Evolutionary conservation across 805 yeast species (phyloP).

Genomic region (Myxozyma melibiosi): DNA sequence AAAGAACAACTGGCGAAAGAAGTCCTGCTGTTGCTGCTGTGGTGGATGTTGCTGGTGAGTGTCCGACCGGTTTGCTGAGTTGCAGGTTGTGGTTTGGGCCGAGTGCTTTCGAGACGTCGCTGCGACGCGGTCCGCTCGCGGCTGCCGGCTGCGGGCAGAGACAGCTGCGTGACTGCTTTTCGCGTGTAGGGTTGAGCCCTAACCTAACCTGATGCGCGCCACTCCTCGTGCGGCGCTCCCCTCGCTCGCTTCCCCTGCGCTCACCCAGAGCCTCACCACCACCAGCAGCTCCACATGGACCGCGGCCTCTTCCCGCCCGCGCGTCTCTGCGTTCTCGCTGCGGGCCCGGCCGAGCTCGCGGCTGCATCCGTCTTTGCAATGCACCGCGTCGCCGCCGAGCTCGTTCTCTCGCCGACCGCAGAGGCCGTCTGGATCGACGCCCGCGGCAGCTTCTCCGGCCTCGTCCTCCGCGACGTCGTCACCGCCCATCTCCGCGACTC

Average conservation of each 20-base stretch:
- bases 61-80: not conserved
- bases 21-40: not conserved
- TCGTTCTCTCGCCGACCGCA: not conserved
- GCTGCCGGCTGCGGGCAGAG: not conserved
- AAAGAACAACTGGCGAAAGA: too few species aligned
- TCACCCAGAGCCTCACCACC: not conserved
- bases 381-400: constrained; percentile 22
- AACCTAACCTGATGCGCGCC: not conserved
- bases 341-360: constrained; percentile 9
- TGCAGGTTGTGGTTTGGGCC: not conserved
- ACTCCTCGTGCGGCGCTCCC: not conserved
- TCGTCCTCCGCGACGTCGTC: constrained; percentile 14
- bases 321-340: constrained; percentile 10
- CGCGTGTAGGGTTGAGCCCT: constrained; percentile 5
- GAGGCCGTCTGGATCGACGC: constrained; percentile 25
- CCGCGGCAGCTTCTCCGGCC: constrained; percentile 23
- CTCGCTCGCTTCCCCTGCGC: not conserved
- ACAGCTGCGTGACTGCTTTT: constrained; percentile 5
- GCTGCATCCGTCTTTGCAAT: constrained; percentile 11
- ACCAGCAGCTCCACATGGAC: too few species aligned
- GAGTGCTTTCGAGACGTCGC: not conserved
- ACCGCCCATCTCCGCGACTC: not conserved
- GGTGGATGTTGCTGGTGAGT: constrained; percentile 1
- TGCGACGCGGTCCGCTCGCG: not conserved
- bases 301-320: constrained; percentile 14